These are phyloP conservation scores for Coemansia sp. DNA, from an alignment of 192 early-diverging fungal species.

Conservation along the genomic window DNA sequence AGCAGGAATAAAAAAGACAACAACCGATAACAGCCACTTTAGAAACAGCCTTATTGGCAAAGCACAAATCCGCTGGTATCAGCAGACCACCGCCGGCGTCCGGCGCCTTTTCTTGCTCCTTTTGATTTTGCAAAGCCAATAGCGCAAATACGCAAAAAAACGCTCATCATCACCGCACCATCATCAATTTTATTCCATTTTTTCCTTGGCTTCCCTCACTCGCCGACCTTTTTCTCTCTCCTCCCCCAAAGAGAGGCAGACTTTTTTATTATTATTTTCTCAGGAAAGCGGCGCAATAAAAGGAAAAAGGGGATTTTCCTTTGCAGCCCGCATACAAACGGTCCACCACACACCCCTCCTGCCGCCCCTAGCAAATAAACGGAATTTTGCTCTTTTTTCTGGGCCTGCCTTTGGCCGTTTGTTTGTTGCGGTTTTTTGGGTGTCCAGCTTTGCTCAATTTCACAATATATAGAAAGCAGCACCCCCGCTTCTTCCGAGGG, in stretches of 20 bases:
- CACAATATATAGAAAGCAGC: constrained; percentile 1
- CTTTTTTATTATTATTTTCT: constrained; percentile 2
- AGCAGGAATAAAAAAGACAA: not conserved
- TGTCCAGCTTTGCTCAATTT: constrained; percentile 6
- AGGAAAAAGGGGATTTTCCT: constrained; percentile 21
- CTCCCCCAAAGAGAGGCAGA: not conserved
- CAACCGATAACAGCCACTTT: not conserved
- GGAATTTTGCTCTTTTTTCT: not conserved
- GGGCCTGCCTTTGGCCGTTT: not conserved
- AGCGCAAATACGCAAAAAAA: not conserved
- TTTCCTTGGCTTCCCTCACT: not conserved
- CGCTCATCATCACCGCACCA: not conserved
- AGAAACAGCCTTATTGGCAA: not conserved
- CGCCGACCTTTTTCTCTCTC: not conserved
- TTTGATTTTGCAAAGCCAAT: not conserved
- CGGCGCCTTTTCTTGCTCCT: not conserved
- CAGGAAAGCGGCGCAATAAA: constrained; percentile 9
- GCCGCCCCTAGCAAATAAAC: not conserved
- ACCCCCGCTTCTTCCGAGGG: not conserved
- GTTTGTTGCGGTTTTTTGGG: constrained; percentile 22
- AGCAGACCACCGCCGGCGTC: not conserved
- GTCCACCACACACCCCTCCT: constrained; percentile 6
- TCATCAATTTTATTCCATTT: not conserved
- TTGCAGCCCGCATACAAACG: constrained; percentile 18
- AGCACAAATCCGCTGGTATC: not conserved